Evolutionary conservation across 768 basidiomycete genomes (phyloP), one percentile per base, ranked within the genome.

Genomic region (Suillus clintonianus): DNA sequence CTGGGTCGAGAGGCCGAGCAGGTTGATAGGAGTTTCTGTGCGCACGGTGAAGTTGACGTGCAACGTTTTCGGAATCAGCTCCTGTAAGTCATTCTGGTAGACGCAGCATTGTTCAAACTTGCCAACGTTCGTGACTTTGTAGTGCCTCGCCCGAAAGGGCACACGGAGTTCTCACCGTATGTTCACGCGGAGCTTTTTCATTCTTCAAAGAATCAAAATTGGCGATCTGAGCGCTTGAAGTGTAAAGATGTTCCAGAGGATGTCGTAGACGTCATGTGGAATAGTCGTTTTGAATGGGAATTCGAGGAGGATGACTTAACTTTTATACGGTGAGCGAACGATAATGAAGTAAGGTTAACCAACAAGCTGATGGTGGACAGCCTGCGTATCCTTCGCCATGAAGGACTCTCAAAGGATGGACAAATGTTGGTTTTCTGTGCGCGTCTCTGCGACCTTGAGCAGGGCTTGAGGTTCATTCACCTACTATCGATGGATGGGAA

Each of bases 401-500:
- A 81, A 55, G 79, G 79, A 64, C 77, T 80, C 61, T 80, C 80
- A 36, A 75, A 69, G 57, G 81, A 86, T 68, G 80, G 82, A 61
- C 71, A 74, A 51, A 65, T 87, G n/a, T 82, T 78, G 3, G 75
- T 82, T 7, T 87, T 87, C 69, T 85, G 86, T 70, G 83, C 81
- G n/a, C 78, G 81, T 13, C 65, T 88, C 37, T 77, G 76, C 34
- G 73, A 82, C 62, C 67, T 88, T 30, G 73, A 81, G 48, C 72
- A 76, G 64, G 85, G 81, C 32, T 86, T 81, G 83, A 77, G 80
- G 22, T 65, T 86, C 36, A 71, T 85, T 36, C 77, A 82, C 43
- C 76, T 88, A 74, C 68, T 89, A 60, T 78, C 85, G 67, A 76
- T 72, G 76, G 76, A 78, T 34, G 86, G 87, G 13, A 86, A 85